Base-by-base conservation (phyloP, 108 stramenopile genomes). In the Discostella pseudostelligera region DNA sequence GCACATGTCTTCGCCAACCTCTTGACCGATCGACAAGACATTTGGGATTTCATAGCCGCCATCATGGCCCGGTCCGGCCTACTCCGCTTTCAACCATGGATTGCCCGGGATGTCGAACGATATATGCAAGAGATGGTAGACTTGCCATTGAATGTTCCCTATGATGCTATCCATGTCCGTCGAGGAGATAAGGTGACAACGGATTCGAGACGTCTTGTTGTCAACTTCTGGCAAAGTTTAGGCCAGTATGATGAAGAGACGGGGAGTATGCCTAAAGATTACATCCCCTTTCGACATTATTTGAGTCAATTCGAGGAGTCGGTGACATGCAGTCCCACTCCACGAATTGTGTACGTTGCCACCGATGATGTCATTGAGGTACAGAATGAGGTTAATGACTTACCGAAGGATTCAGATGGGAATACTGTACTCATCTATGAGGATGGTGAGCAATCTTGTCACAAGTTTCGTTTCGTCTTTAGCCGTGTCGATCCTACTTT, bases 341-440 rank as follows among this genome's bases (percentile, higher is more conserved):
- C 57, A 37, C 36, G 56, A 21, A 39, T 56, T 4, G 62, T 76
- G 8, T 76, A 64, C 39, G 39, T 76, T 21, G 74, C 74, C 11
- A 75, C 74, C 1, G 66, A 75, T 50, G 74, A 75, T 43, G 59
- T 65, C 9, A 9, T 10, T 0, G 51, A 19, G 7, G 47, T 76
- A 32, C 20, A 43, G 39, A 47, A 48, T 2, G 74, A 76, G 45
- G 59, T 78, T n/a, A 28, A 54, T 8, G 69, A 78, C 36, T 70
- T 92, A 16, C 83, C 85, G 47, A 85, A 90, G 75, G 89, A 90
- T 49, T 69, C 49, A 24, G 49, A 29, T 6, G 81, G 78, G 0
- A 36, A 47, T 12, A 71, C 61, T 26, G 47, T 73, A 0, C 26
- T 36, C 26, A 2, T 17, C 13, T 26, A 28, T 29, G 53, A 29